Evolutionary conservation across 768 basidiomycete genomes (phyloP).

Genomic region (Mycena floridula): DNA sequence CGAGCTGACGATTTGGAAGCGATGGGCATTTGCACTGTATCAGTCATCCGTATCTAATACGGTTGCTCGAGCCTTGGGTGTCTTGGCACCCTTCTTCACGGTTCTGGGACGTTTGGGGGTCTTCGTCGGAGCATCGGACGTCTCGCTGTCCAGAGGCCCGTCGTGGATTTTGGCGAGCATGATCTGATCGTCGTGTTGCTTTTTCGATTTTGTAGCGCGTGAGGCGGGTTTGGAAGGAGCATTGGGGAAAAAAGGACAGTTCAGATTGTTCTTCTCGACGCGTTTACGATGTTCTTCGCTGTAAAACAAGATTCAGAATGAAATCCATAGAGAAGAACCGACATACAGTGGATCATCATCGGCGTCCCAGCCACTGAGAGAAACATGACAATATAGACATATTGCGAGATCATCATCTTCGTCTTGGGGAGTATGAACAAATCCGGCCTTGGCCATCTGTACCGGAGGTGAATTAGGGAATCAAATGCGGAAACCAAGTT

Average conservation of each 20-base stretch:
- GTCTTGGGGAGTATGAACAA: slow-evolving; percentile 68
- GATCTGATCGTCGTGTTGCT: slow-evolving; percentile 27
- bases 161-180: slow-evolving; percentile 36
- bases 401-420: slow-evolving; percentile 73
- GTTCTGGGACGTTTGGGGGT: slow-evolving; percentile 1
- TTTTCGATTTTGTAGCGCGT: slow-evolving; percentile 22
- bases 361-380: slow-evolving; percentile 81
- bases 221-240: slow-evolving; percentile 17
- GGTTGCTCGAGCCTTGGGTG: slow-evolving; percentile 5
- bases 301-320: slow-evolving; percentile 9
- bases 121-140: slow-evolving; percentile 5
- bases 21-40: slow-evolving; percentile 19
- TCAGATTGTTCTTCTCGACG: slow-evolving; percentile 36
- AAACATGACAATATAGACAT: slow-evolving; percentile 79
- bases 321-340: neutral
- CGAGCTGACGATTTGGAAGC: slow-evolving; percentile 3
- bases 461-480: neutral
- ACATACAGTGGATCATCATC: slow-evolving; percentile 85
- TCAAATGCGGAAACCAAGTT: neutral
- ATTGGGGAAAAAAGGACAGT: slow-evolving; percentile 40
- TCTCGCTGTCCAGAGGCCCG: slow-evolving; percentile 25
- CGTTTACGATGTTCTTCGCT: slow-evolving; percentile 78
- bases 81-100: slow-evolving; percentile 22
- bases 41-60: slow-evolving; percentile 3
- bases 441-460: slow-evolving; percentile 88